Percentiles rank a stretch among this genome's conserved stretches.
These are phyloP conservation scores for Coniochaeta prunicola DNA, from an alignment of 2,329 filamentous ascomycete species.

Conservation along the genomic window DNA sequence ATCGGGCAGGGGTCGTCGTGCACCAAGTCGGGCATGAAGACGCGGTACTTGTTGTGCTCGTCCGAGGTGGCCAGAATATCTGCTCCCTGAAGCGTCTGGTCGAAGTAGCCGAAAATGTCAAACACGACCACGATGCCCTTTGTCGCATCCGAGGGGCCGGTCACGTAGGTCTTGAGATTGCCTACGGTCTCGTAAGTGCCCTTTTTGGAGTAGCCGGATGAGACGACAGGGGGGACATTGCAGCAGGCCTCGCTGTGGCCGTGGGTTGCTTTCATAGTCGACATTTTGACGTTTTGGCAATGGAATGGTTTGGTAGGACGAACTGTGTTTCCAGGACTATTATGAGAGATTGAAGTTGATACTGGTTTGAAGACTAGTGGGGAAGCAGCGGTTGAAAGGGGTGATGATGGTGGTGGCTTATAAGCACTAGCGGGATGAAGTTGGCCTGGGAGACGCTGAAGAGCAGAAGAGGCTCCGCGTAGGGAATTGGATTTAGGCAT, in stretches of 20 bases:
- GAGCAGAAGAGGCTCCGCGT: neutral
- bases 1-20: conserved; percentile 59
- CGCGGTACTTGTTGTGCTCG: conserved; percentile 62
- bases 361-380: neutral
- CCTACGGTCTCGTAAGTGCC: conserved; percentile 37
- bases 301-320: neutral
- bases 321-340: neutral
- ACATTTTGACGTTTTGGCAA: conserved; percentile 19
- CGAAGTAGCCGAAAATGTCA: conserved; percentile 66
- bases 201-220: conserved; percentile 33
- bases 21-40: conserved; percentile 92
- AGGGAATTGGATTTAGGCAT: neutral
- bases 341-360: neutral
- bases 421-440: conserved; percentile 9
- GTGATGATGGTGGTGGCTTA: conserved; percentile 6
- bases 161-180: conserved; percentile 41
- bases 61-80: conserved; percentile 55
- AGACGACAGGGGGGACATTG: conserved; percentile 38
- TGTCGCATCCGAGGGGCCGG: conserved; percentile 35
- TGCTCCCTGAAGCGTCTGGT: conserved; percentile 62
- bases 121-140: conserved; percentile 57
- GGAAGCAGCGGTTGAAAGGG: neutral
- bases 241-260: conserved; percentile 31
- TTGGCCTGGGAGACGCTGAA: conserved; percentile 1
- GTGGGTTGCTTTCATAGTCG: conserved; percentile 23